phyloP scores from a whole-genome alignment of 495 filamentous ascomycete species.

The Tuber aestivum region DNA sequence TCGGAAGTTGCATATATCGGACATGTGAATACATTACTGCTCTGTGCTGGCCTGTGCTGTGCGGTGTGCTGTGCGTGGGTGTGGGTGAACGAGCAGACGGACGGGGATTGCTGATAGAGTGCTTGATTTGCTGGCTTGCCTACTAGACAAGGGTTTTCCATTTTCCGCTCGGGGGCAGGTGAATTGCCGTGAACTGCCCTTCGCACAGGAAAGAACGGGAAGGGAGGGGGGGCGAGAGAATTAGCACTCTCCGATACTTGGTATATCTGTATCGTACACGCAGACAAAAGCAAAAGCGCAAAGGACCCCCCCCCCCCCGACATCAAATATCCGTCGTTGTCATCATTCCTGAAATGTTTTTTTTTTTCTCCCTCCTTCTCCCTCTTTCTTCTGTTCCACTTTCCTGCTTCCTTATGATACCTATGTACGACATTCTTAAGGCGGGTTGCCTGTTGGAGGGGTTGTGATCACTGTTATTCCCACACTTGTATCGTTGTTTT shows the following conservation, averaged over 20 bases:
- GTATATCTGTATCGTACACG: background rate
- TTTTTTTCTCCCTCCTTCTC: background rate
- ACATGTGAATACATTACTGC: conserved; percentile 1
- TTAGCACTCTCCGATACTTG: background rate
- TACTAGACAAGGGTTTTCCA: background rate
- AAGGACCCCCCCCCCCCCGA: no score
- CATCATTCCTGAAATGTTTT: background rate
- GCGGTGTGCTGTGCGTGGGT: background rate
- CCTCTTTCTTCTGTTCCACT: background rate
- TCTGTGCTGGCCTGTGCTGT: background rate
- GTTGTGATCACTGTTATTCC: background rate
- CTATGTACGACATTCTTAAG: background rate
- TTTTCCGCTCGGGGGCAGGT: background rate
- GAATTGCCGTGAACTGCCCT: conserved; percentile 1
- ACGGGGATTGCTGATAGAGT: background rate
- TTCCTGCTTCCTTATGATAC: no score
- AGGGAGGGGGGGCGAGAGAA: background rate
- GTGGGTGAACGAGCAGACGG: background rate
- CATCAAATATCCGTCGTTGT: background rate
- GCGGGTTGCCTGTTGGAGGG: background rate
- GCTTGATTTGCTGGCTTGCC: conserved; percentile 7
- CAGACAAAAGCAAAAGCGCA: background rate
- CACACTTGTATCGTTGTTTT: background rate
- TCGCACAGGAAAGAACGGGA: background rate
- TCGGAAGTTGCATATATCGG: conserved; percentile 31